Evolutionary conservation across 495 filamentous ascomycete genomes (phyloP).

Genomic region (Articulospora tetracladia): DNA sequence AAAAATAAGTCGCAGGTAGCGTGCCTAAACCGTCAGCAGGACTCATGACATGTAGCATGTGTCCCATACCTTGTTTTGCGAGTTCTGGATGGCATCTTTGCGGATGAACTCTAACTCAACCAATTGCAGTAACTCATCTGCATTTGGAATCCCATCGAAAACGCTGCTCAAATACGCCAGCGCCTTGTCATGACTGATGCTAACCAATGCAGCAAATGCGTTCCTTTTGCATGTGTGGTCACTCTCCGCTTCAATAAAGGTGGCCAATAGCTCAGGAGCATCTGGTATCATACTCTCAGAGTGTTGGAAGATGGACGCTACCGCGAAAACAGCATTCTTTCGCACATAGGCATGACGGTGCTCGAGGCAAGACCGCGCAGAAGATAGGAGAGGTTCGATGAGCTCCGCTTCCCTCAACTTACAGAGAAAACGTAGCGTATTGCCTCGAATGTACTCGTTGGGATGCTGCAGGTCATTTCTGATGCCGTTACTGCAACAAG

Average conservation of each 20-base stretch:
- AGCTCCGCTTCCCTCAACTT: conserved; percentile 96
- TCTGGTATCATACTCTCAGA: conserved; percentile 92
- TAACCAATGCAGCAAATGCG: conserved; percentile 86
- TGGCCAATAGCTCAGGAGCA: conserved; percentile 86
- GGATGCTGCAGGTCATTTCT: conserved; percentile 95
- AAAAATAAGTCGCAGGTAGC: conserved; percentile 92
- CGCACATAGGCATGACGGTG: conserved; percentile 96
- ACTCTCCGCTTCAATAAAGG: conserved; percentile 86
- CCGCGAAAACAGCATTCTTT: conserved; percentile 95
- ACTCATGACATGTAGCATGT: conserved; percentile 27
- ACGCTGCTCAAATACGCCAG: conserved; percentile 85
- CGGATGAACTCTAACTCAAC: conserved; percentile 95
- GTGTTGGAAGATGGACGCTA: conserved; percentile 89
- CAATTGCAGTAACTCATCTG: conserved; percentile 89
- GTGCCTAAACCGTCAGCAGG: conserved; percentile 52
- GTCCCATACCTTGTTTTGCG: conserved; percentile 76
- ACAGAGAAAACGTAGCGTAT: conserved; percentile 93
- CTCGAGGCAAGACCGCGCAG: conserved; percentile 85
- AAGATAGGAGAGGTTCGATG: conserved; percentile 90
- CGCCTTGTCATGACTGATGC: conserved; percentile 90
- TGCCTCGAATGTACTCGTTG: conserved; percentile 97
- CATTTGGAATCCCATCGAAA: conserved; percentile 91
- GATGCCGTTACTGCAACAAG: conserved; percentile 78
- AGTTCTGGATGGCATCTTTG: conserved; percentile 93
- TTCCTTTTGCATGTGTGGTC: conserved; percentile 98